Evolutionary conservation across 768 basidiomycete species (phyloP), one percentile per base, ranked within the genome.

Genomic region (Rhizopogon sp.): DNA sequence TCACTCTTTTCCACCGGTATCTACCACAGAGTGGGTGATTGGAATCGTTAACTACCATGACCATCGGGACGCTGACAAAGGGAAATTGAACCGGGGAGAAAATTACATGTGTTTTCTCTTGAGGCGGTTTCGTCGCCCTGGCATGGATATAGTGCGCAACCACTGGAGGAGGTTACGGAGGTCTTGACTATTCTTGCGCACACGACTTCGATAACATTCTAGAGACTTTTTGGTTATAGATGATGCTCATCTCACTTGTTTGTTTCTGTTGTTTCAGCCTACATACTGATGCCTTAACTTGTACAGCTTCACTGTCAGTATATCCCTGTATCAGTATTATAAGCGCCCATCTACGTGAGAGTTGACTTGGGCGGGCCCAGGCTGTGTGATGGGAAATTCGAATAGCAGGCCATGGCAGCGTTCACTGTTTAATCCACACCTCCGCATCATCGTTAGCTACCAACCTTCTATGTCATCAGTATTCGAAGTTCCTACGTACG

Each of bases 21-120:
- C 53, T 25, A 40, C 16, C 3, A 49, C 33, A 31, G 53, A 54
- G 28, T 54, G 53, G 53, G 52, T 43, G 29, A 53, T 53, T 11
- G 52, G 52, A 7, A 33, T 53, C 42, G 52, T 53, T 16, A 44
- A 53, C 20, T 53, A 43, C 20, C 45, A 31, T 25, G 3, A 25
- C 11, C 45, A 46, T 13, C 22, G 39, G 2, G 25, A 54, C 28
- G 28, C 35, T 13, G 11, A 20, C 11, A 40, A 25, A 3, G 52
- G 52, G 5, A 41, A 35, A 29, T 4, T 53, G 5, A 41, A 33
- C 22, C 42, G 17, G 6, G 31, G 13, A 41, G 22, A 35, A 22
- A 25, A 8, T 37, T 53, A 53, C 11, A 16, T 45, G 31, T 53
- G 52, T 35, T 53, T 53, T 20, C 52, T 53, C 29, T 20, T 54